These are phyloP conservation scores for Penicillium italicum DNA, from an alignment of 2,329 filamentous ascomycete genomes.

Conservation along the genomic window DNA sequence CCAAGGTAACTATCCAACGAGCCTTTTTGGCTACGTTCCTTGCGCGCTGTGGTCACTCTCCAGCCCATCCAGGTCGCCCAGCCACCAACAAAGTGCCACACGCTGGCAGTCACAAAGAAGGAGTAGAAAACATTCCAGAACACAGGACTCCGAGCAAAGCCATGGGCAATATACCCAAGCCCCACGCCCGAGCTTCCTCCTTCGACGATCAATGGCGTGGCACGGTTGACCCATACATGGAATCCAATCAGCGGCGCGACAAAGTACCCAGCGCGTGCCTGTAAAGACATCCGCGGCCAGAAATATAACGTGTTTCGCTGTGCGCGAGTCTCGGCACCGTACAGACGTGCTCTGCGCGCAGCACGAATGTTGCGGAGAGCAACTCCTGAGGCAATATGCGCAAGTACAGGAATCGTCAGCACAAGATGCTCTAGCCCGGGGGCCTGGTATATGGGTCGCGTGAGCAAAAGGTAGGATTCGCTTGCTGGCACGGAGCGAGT, in stretches of 20 bases:
- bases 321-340: slow-evolving; percentile 64
- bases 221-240: slow-evolving; percentile 73
- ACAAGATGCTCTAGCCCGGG: slow-evolving; percentile 74
- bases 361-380: slow-evolving; percentile 72
- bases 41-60: slow-evolving; percentile 41
- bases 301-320: slow-evolving; percentile 44
- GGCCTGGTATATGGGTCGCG: slow-evolving; percentile 88
- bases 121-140: slow-evolving; percentile 67
- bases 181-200: slow-evolving; percentile 85
- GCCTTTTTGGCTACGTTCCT: slow-evolving; percentile 27
- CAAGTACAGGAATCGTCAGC: slow-evolving; percentile 67
- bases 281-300: slow-evolving; percentile 71
- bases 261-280: slow-evolving; percentile 68
- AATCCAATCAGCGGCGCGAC: slow-evolving; percentile 63
- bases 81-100: slow-evolving; percentile 79
- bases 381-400: slow-evolving; percentile 74
- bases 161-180: slow-evolving; percentile 78
- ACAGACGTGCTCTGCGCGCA: slow-evolving; percentile 66
- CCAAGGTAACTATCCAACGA: slow-evolving; percentile 33
- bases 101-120: slow-evolving; percentile 63
- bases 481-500: slow-evolving; percentile 69
- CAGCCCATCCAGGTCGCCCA: slow-evolving; percentile 74
- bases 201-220: slow-evolving; percentile 70
- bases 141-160: slow-evolving; percentile 68
- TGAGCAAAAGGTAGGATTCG: slow-evolving; percentile 84